Evolutionary conservation across 1,284 basidiomycete species (phyloP).

Genomic region (Sporisorium iseilematis-ciliati): DNA sequence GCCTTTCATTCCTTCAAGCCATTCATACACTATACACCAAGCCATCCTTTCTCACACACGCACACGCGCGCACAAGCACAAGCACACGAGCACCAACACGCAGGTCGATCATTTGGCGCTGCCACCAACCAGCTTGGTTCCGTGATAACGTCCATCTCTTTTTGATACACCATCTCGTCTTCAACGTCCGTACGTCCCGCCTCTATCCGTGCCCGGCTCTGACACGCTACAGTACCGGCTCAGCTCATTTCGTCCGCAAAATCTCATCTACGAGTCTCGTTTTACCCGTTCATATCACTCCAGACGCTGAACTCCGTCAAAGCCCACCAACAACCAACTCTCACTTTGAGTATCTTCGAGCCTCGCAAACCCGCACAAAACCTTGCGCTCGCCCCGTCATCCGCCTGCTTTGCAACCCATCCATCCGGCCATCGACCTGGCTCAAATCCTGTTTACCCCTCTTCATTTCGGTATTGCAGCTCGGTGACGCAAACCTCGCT

Average conservation of each 20-base stretch:
- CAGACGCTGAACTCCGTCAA: background rate
- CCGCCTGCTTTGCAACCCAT: background rate
- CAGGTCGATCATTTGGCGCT: slow-evolving; percentile 1
- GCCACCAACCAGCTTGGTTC: background rate
- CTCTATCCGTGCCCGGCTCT: background rate
- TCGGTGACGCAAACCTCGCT: slow-evolving; percentile 11
- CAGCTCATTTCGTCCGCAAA: slow-evolving; percentile 1
- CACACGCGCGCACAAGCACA: background rate
- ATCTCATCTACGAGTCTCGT: background rate
- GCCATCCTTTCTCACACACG: background rate
- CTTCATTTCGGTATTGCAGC: slow-evolving; percentile 3
- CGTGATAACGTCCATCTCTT: background rate
- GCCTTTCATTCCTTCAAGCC: background rate
- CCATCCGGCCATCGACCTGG: slow-evolving; percentile 11
- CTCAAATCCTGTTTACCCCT: slow-evolving; percentile 12
- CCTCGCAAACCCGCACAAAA: background rate
- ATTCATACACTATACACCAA: background rate
- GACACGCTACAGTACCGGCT: background rate
- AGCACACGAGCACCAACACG: background rate
- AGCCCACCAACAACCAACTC: background rate
- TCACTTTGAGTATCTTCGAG: slow-evolving; percentile 12
- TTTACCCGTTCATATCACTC: background rate
- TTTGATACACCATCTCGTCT: background rate
- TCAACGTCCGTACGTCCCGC: background rate
- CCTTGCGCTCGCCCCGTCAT: background rate